A percentile compares a stretch with the other conserved stretches of the same genome.
Conservation (phyloP, 495 filamentous ascomycete species). For the Xylaria curta region DNA sequence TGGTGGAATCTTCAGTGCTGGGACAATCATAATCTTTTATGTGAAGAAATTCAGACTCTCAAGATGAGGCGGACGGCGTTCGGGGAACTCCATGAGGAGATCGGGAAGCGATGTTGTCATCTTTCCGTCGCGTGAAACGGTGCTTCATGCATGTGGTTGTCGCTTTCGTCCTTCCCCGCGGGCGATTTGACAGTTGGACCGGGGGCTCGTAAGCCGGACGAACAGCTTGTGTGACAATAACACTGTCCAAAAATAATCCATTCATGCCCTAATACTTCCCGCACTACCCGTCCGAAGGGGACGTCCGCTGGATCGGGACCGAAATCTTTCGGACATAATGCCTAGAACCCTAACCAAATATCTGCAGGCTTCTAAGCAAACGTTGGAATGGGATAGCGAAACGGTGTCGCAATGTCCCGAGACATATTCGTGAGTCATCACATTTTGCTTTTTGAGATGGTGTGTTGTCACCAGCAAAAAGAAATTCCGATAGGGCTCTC, state of each 20-base stretch:
- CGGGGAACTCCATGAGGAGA: slow-evolving; percentile 18
- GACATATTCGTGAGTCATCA: not conserved
- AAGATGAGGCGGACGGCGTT: slow-evolving; percentile 9
- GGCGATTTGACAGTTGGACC: not conserved
- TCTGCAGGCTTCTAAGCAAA: not conserved
- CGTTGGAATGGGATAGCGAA: not conserved
- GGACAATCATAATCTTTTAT: slow-evolving; percentile 2
- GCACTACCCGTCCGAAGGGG: slow-evolving; percentile 22
- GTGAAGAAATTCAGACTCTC: not conserved
- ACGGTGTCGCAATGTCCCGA: not conserved
- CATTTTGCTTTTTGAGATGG: not conserved
- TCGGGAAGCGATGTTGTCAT: not conserved
- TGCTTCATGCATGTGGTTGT: not conserved
- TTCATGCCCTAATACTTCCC: not conserved
- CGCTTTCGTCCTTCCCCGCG: not conserved
- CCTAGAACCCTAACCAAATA: not conserved
- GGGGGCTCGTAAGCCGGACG: slow-evolving; percentile 7
- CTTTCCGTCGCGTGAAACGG: slow-evolving; percentile 4
- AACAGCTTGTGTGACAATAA: slow-evolving; percentile 10
- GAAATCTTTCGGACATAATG: not conserved
- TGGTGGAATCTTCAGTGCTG: not conserved
- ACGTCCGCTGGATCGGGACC: slow-evolving; percentile 18
- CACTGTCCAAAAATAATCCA: slow-evolving; percentile 20
- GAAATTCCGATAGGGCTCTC: not conserved
- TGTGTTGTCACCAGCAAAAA: not conserved